Conservation (phyloP, 2,329 filamentous ascomycete species). For the Talaromyces amestolkiae region DNA sequence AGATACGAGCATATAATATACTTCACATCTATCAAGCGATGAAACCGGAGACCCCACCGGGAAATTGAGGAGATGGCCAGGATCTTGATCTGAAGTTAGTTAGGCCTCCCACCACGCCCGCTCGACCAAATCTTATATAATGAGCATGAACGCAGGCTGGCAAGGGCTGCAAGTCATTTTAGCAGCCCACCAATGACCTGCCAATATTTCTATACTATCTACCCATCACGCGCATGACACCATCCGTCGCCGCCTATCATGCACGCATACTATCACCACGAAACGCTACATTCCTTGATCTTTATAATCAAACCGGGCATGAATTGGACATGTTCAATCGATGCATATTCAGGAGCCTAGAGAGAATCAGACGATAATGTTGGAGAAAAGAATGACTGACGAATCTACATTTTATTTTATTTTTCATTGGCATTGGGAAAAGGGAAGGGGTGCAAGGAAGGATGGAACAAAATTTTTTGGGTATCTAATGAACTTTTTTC, state of each 20-base stretch:
- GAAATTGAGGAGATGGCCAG: conserved; percentile 20
- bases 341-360: conserved; percentile 8
- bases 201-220: neutral
- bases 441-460: conserved; percentile 7
- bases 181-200: neutral
- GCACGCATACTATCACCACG: neutral
- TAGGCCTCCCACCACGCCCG: neutral
- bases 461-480: conserved; percentile 7
- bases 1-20: conserved; percentile 67
- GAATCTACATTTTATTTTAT: neutral
- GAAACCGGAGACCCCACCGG: conserved; percentile 36
- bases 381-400: conserved; percentile 1
- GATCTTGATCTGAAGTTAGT: neutral
- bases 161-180: neutral
- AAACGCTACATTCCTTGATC: neutral
- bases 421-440: conserved; percentile 4
- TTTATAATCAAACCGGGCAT: neutral
- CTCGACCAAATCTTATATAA: neutral
- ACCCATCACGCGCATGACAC: neutral
- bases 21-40: conserved; percentile 46
- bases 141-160: neutral
- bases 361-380: neutral
- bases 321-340: neutral
- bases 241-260: neutral
- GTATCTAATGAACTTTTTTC: conserved; percentile 8